Evolutionary conservation across 2,329 filamentous ascomycete genomes (phyloP).

Genomic region (Verticillium dahliae): DNA sequence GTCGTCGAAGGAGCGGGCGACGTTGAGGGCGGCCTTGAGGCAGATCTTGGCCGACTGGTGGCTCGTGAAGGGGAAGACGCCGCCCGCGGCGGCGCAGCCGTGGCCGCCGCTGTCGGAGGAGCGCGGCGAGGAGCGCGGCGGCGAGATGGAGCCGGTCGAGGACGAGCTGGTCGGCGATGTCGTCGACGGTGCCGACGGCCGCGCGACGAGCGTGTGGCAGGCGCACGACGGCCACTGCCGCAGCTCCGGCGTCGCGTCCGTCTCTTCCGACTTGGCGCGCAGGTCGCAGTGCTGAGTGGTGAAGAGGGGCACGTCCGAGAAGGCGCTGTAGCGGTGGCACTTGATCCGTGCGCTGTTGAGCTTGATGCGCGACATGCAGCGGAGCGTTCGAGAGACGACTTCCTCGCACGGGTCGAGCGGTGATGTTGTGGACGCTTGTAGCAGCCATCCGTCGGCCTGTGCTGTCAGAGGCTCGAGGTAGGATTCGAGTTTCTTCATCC

Average conservation of each 20-base stretch:
- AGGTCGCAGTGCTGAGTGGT: constrained; percentile 42
- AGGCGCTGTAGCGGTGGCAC: constrained; percentile 43
- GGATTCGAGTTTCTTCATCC: constrained; percentile 33
- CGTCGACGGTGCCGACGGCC: constrained; percentile 10
- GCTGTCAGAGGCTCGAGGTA: constrained; percentile 28
- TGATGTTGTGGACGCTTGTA: constrained; percentile 24
- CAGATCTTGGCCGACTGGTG: constrained; percentile 42
- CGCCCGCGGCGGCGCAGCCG: constrained; percentile 2
- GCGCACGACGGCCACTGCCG: constrained; percentile 25
- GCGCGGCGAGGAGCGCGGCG: constrained; percentile 11
- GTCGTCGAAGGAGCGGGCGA: constrained; percentile 36
- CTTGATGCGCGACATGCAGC: constrained; percentile 42
- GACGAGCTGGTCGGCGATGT: constrained; percentile 20
- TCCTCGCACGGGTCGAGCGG: constrained; percentile 30
- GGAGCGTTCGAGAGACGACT: constrained; percentile 33
- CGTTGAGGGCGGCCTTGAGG: constrained; percentile 39
- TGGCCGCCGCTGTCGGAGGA: neutral
- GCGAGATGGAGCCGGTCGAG: constrained; percentile 18
- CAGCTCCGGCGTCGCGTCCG: constrained; percentile 18
- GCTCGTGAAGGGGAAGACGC: constrained; percentile 33
- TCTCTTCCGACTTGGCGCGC: constrained; percentile 19
- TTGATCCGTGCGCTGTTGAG: constrained; percentile 46
- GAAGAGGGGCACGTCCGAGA: constrained; percentile 43
- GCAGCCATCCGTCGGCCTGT: constrained; percentile 27
- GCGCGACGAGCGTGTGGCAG: constrained; percentile 20